Percentiles rank a stretch among this genome's conserved stretches.
These are phyloP conservation scores for Aphanomyces euteiches DNA, from an alignment of 352 stramenopile genomes.

Conservation along the genomic window DNA sequence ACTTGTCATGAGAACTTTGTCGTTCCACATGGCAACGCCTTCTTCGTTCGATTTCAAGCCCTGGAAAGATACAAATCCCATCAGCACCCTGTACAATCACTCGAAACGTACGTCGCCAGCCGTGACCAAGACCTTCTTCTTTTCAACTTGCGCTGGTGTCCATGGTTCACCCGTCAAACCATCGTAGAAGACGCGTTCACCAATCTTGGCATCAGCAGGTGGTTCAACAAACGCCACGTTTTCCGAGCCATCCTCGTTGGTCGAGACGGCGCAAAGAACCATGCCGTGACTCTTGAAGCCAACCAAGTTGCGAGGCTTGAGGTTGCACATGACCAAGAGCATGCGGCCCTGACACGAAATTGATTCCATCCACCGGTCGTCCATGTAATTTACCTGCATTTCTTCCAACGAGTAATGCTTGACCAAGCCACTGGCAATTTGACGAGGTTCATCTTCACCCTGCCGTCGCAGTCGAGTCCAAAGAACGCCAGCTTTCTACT, in stretches of 20 bases:
- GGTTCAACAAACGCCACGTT: slow-evolving; percentile 82
- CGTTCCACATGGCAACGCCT: slow-evolving; percentile 80
- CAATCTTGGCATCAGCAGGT: slow-evolving; percentile 54
- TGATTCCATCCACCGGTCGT: background rate
- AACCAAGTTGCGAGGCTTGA: slow-evolving; percentile 87
- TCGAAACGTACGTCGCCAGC: slow-evolving; percentile 41
- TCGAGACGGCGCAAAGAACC: slow-evolving; percentile 82
- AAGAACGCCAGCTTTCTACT: too few species aligned
- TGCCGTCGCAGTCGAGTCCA: too few species aligned
- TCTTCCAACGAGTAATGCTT: slow-evolving; percentile 83
- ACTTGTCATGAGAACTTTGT: slow-evolving; percentile 69
- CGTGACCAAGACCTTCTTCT: slow-evolving; percentile 84
- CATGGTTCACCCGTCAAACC: slow-evolving; percentile 64
- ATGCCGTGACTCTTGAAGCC: slow-evolving; percentile 90
- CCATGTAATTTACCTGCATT: slow-evolving; percentile 49
- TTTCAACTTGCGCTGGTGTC: slow-evolving; percentile 81
- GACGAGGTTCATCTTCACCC: slow-evolving; percentile 75
- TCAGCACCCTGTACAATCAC: too few species aligned
- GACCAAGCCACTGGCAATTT: slow-evolving; percentile 85
- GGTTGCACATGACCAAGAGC: slow-evolving; percentile 88
- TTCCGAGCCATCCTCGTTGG: slow-evolving; percentile 67
- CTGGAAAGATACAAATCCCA: background rate
- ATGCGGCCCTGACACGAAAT: slow-evolving; percentile 41
- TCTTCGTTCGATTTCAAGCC: slow-evolving; percentile 79
- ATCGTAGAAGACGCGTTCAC: slow-evolving; percentile 57